phyloP scores from a whole-genome alignment of 306 rosid genomes.

The Lotus japonicus region DNA sequence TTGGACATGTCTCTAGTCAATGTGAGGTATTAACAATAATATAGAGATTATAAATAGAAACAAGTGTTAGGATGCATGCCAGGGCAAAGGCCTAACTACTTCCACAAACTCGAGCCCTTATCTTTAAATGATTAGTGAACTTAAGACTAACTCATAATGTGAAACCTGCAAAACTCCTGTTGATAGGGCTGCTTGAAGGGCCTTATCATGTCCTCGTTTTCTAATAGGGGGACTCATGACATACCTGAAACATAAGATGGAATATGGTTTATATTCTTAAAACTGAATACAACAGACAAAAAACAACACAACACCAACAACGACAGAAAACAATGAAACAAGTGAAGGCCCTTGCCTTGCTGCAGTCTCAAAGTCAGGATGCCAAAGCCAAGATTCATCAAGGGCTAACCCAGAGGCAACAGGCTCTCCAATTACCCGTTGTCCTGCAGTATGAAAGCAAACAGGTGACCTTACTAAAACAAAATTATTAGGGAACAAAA shows the following conservation, averaged over 20 bases:
- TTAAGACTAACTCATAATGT: conserved; percentile 1
- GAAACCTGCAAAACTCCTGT: conserved; percentile 79
- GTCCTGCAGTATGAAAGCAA: conserved; percentile 48
- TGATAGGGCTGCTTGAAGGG: conserved; percentile 92
- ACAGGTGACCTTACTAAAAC: neutral
- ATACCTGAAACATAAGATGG: conserved; percentile 55
- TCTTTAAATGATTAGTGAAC: neutral
- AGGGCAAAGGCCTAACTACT: conserved; percentile 7
- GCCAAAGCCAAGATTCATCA: conserved; percentile 87
- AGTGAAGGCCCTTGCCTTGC: conserved; percentile 49
- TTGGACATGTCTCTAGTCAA: no score
- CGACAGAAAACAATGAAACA: neutral
- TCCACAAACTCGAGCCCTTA: neutral
- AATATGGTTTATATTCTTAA: conserved; percentile 5
- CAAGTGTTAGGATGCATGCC: neutral
- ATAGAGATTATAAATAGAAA: neutral
- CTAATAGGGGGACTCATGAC: conserved; percentile 98
- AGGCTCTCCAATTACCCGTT: conserved; percentile 83
- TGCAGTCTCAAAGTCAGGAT: conserved; percentile 81
- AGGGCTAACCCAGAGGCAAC: conserved; percentile 83
- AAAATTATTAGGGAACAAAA: neutral
- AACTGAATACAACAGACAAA: neutral
- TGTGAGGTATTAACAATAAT: neutral
- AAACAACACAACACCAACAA: neutral
- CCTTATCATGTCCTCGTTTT: conserved; percentile 70